Evolutionary conservation across 345 rosid genomes (phyloP).

Genomic region (Kernera saxatilis): DNA sequence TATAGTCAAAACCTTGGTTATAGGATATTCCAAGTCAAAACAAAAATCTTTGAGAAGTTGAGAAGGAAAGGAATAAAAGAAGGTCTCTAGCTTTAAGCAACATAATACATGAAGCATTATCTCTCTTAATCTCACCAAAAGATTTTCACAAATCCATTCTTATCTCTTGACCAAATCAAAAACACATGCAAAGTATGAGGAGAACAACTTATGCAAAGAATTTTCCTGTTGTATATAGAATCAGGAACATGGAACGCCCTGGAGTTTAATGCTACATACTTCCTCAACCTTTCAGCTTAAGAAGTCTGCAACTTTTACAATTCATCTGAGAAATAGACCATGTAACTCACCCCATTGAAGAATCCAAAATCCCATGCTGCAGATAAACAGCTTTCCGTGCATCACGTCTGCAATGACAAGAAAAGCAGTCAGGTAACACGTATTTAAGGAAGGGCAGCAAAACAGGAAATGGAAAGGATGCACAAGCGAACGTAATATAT

Average conservation of each 20-base stretch:
- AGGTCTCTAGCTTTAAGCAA: background rate
- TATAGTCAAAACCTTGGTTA: background rate
- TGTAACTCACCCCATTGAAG: constrained; percentile 89
- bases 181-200: background rate
- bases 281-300: background rate
- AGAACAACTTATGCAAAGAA: background rate
- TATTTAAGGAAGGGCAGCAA: background rate
- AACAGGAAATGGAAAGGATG: background rate
- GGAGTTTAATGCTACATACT: background rate
- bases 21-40: background rate
- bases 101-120: background rate
- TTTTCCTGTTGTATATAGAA: background rate
- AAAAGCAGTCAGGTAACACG: constrained; percentile 7
- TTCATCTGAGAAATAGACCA: background rate
- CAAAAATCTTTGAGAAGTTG: background rate
- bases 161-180: background rate
- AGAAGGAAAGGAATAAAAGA: background rate
- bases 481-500: background rate
- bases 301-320: background rate
- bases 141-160: background rate
- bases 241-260: background rate
- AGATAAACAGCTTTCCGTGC: constrained; percentile 83
- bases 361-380: constrained; percentile 91
- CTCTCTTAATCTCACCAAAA: background rate
- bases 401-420: constrained; percentile 61